phyloP scores from a whole-genome alignment of 2,329 filamentous ascomycete species.

The Akanthomyces dipterigenus region DNA sequence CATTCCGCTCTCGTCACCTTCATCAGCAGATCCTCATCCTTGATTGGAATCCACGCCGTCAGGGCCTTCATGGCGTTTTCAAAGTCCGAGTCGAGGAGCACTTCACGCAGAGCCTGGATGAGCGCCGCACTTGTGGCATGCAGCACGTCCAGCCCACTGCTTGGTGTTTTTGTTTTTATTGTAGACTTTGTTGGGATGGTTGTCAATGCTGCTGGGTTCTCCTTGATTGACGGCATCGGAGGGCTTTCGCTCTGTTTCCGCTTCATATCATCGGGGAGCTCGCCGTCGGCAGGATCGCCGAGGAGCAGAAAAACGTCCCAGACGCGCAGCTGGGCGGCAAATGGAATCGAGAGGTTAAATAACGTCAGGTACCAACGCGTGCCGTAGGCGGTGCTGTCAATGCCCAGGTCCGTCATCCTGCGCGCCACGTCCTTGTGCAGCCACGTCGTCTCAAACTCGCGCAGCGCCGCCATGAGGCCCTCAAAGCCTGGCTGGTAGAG shows the following conservation, averaged over 20 bases:
- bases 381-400: conserved; percentile 87
- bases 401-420: conserved; percentile 70
- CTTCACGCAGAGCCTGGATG: conserved; percentile 82
- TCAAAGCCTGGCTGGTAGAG: conserved; percentile 80
- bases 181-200: conserved; percentile 11
- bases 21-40: conserved; percentile 91
- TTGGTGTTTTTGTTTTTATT: conserved; percentile 13
- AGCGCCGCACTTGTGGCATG: conserved; percentile 87
- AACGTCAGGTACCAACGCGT: conserved; percentile 96
- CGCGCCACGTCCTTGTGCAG: conserved; percentile 71
- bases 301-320: conserved; percentile 98
- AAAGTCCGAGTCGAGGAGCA: conserved; percentile 87
- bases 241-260: neutral
- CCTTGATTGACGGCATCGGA: conserved; percentile 14
- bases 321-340: conserved; percentile 85
- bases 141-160: conserved; percentile 67
- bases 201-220: neutral
- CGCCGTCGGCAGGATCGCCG: conserved; percentile 59
- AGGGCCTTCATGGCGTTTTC: conserved; percentile 97
- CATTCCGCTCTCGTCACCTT: conserved; percentile 82
- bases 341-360: conserved; percentile 95
- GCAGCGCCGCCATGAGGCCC: conserved; percentile 77
- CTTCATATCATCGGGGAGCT: conserved; percentile 13
- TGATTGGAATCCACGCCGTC: conserved; percentile 88
- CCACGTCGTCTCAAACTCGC: conserved; percentile 82